A percentile compares a stretch with the other conserved stretches of the same genome.
Conservation (phyloP, 768 basidiomycete genomes). For the Cystofilobasidium capitatum region DNA sequence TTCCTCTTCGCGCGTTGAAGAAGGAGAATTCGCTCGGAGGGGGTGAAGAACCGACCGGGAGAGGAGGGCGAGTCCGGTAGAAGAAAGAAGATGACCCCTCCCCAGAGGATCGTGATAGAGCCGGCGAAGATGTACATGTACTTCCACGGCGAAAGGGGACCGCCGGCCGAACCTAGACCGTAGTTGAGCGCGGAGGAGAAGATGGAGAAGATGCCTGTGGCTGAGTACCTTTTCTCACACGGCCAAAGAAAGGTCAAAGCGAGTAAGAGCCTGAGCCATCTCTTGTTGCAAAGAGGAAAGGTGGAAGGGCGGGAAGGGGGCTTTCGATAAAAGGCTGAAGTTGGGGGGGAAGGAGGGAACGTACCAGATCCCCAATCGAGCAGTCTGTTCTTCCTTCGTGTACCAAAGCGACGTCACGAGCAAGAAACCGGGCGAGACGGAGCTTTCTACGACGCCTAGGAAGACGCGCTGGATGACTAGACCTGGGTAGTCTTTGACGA, state of each 20-base stretch:
- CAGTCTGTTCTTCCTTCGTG: constrained; percentile 38
- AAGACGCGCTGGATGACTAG: constrained; percentile 38
- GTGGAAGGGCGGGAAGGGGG: not conserved
- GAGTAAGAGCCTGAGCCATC: too few species aligned
- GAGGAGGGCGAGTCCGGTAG: constrained; percentile 37
- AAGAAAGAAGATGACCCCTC: constrained; percentile 37
- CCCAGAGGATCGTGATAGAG: constrained; percentile 23
- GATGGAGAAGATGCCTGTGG: constrained; percentile 37
- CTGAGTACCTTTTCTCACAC: constrained; percentile 17
- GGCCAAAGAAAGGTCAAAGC: too few species aligned
- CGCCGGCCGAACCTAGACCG: constrained; percentile 33
- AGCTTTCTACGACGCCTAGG: constrained; percentile 36
- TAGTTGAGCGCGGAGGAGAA: constrained; percentile 41
- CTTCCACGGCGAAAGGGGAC: constrained; percentile 34
- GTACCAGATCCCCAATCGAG: constrained; percentile 39
- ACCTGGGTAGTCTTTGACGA: constrained; percentile 29
- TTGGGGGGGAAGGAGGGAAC: constrained; percentile 33
- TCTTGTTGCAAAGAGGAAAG: too few species aligned
- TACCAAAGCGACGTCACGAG: constrained; percentile 41
- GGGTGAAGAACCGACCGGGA: constrained; percentile 35
- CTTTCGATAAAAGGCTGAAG: not conserved
- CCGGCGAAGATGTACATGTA: constrained; percentile 31
- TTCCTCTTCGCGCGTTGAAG: constrained; percentile 31
- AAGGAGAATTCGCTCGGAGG: constrained; percentile 33
- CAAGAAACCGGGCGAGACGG: constrained; percentile 41